These are phyloP conservation scores for Marasmius tenuissimus DNA, from an alignment of 1,284 basidiomycete species.

Conservation along the genomic window DNA sequence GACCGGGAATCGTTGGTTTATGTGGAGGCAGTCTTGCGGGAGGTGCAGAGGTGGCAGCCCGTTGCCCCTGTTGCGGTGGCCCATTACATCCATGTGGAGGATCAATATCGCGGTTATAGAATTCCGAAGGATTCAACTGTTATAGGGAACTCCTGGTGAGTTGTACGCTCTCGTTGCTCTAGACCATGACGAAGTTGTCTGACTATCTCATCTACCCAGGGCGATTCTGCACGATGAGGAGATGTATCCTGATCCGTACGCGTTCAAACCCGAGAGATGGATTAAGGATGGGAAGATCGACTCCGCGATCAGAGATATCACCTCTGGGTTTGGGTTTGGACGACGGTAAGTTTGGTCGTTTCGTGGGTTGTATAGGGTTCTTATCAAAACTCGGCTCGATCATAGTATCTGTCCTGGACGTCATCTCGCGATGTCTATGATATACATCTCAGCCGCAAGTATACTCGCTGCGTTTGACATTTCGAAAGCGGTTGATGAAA, in stretches of 20 bases:
- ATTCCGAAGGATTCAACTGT: neutral
- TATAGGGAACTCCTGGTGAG: neutral
- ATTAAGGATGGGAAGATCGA: neutral
- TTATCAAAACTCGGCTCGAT: neutral
- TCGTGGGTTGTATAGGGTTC: neutral
- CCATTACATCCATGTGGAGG: neutral
- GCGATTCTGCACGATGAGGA: conserved; percentile 16
- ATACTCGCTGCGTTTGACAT: too few relatives aligned
- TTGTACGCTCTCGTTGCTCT: too few relatives aligned
- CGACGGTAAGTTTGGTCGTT: neutral
- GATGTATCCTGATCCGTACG: conserved; percentile 4
- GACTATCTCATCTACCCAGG: conserved; percentile 4
- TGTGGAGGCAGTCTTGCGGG: neutral
- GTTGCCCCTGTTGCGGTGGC: neutral
- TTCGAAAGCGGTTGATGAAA: too few relatives aligned
- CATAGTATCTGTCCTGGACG: neutral
- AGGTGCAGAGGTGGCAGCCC: neutral
- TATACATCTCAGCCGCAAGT: too few relatives aligned
- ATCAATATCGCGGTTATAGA: neutral
- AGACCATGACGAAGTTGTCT: neutral
- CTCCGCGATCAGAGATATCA: neutral
- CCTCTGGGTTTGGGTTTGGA: conserved; percentile 2
- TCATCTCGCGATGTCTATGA: neutral
- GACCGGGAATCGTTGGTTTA: neutral
- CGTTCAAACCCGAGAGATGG: conserved; percentile 6